Evolutionary conservation across 768 basidiomycete genomes (phyloP).

Genomic region (Sporobolomyces roseus): DNA sequence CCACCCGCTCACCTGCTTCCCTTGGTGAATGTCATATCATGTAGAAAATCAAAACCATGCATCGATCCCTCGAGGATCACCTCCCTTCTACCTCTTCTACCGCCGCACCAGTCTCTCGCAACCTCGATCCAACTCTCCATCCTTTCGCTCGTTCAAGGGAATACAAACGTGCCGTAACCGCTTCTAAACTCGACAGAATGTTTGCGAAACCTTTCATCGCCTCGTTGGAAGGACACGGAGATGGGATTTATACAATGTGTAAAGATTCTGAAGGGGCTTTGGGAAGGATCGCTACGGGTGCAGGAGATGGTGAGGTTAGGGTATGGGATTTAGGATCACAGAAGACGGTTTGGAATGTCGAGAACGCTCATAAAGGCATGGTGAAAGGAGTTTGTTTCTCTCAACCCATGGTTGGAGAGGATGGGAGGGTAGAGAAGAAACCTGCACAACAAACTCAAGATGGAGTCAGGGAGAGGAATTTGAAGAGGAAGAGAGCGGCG

Average conservation of each 20-base stretch:
- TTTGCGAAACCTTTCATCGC: constrained; percentile 97
- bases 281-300: constrained; percentile 78
- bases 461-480: constrained; percentile 21
- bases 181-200: constrained; percentile 93
- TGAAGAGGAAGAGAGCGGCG: constrained; percentile 38
- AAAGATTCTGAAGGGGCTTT: constrained; percentile 67
- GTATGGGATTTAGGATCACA: constrained; percentile 70
- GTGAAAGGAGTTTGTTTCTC: constrained; percentile 76
- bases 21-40: background rate
- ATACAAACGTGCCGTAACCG: constrained; percentile 87
- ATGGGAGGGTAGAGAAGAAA: constrained; percentile 49
- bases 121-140: constrained; percentile 90
- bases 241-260: constrained; percentile 82
- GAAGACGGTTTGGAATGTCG: constrained; percentile 55
- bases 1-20: background rate
- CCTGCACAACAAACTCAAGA: constrained; percentile 5
- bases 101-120: constrained; percentile 80
- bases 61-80: constrained; percentile 45
- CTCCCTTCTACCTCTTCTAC: constrained; percentile 72
- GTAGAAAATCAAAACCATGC: constrained; percentile 45
- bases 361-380: constrained; percentile 72
- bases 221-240: constrained; percentile 83
- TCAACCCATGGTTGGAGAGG: constrained; percentile 48
- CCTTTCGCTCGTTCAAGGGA: constrained; percentile 90
- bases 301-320: constrained; percentile 92